These are phyloP conservation scores for Tulasnella sp. DNA, from an alignment of 768 basidiomycete genomes.

Conservation along the genomic window DNA sequence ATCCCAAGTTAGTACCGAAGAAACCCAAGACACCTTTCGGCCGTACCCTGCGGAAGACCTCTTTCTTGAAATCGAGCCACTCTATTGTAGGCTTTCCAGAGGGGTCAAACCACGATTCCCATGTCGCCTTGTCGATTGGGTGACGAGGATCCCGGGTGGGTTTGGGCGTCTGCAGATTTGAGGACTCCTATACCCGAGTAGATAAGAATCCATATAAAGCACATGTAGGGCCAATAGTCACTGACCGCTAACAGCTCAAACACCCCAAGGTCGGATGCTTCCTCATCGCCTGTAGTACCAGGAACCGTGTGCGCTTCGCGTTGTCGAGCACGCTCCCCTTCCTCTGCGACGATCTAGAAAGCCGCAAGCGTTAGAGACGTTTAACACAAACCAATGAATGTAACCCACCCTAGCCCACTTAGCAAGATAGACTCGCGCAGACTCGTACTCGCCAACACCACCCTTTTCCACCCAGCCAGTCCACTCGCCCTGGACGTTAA, in stretches of 20 bases:
- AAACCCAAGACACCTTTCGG: not conserved
- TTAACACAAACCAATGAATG: not conserved
- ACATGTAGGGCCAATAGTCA: slow-evolving; percentile 24
- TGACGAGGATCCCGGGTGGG: slow-evolving; percentile 70
- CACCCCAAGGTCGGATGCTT: slow-evolving; percentile 68
- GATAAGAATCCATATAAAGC: slow-evolving; percentile 25
- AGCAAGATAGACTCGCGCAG: slow-evolving; percentile 90
- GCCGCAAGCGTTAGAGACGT: not conserved
- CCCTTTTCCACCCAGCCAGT: slow-evolving; percentile 89
- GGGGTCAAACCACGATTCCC: slow-evolving; percentile 70
- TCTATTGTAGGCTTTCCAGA: slow-evolving; percentile 60
- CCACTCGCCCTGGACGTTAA: slow-evolving; percentile 82
- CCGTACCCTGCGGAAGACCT: slow-evolving; percentile 53
- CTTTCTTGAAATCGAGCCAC: slow-evolving; percentile 60
- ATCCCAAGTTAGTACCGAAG: not conserved
- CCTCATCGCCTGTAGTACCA: slow-evolving; percentile 40
- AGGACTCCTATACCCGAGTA: slow-evolving; percentile 26
- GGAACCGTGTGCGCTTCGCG: slow-evolving; percentile 68
- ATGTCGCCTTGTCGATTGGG: slow-evolving; percentile 65
- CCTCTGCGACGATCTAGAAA: slow-evolving; percentile 75
- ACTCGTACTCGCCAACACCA: slow-evolving; percentile 92
- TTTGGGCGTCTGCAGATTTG: slow-evolving; percentile 74
- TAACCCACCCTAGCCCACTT: slow-evolving; percentile 69
- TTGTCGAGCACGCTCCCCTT: slow-evolving; percentile 82
- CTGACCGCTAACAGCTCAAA: slow-evolving; percentile 58